A percentile compares a stretch with the other conserved stretches of the same genome.
phyloP scores from a whole-genome alignment of 495 filamentous ascomycete genomes.

The Parathielavia appendiculata region DNA sequence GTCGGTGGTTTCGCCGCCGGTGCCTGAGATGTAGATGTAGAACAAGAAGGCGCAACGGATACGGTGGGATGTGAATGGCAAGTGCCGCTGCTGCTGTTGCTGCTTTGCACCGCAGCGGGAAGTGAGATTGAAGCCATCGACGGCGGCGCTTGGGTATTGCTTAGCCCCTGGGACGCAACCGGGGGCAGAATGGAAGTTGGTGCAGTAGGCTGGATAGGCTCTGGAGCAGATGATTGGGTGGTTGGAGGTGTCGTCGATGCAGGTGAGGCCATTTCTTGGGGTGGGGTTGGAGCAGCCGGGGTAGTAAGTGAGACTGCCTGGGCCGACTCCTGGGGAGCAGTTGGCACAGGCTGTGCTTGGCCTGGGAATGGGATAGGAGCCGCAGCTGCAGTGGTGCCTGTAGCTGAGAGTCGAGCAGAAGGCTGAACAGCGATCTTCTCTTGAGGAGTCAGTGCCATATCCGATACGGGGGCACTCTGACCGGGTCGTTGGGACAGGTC shows the following conservation, averaged over 20 bases:
- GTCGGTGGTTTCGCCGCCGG: not conserved
- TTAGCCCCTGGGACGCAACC: no score
- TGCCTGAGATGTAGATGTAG: not conserved
- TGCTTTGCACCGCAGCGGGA: no score
- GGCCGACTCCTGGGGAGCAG: not conserved
- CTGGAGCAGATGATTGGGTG: not conserved
- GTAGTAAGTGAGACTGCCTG: not conserved
- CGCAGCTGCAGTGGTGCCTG: slow-evolving; percentile 1
- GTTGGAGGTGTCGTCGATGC: not conserved
- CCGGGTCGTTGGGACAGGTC: not conserved
- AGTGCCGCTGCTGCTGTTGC: no score
- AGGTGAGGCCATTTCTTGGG: not conserved
- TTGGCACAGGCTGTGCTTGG: not conserved
- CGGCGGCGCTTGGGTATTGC: no score
- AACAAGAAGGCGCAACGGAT: no score
- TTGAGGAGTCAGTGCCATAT: not conserved
- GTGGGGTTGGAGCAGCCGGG: not conserved
- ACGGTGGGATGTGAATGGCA: no score
- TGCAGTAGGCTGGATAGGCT: not conserved
- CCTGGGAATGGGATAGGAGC: not conserved
- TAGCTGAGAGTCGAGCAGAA: not conserved
- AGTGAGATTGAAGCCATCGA: no score
- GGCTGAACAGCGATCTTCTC: not conserved
- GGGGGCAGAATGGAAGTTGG: not conserved
- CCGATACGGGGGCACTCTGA: not conserved